Conservation (phyloP, 2,329 filamentous ascomycete genomes). For the Fusarium temperatum region DNA sequence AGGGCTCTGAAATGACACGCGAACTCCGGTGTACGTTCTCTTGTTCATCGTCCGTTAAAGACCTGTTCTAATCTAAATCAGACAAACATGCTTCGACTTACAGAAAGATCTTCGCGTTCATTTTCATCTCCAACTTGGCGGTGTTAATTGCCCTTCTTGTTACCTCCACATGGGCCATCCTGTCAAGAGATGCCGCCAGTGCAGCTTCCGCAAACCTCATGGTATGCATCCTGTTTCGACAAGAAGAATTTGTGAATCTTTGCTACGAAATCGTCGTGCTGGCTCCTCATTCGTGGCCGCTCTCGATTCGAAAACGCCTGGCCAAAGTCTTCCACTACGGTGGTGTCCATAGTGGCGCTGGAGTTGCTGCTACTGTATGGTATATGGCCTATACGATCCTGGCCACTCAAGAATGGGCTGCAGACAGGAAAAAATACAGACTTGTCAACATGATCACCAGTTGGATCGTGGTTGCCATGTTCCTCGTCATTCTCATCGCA, state of each 20-base stretch:
- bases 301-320: background rate
- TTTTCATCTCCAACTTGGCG: background rate
- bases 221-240: constrained; percentile 13
- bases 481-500: constrained; percentile 1
- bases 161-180: background rate
- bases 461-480: constrained; percentile 10
- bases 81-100: constrained; percentile 6
- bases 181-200: constrained; percentile 8
- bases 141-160: background rate
- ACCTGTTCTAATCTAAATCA: background rate
- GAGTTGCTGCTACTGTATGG: constrained; percentile 7
- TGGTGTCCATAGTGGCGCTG: constrained; percentile 14
- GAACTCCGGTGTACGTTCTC: background rate
- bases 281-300: constrained; percentile 7
- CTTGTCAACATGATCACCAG: constrained; percentile 12
- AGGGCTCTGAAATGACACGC: background rate
- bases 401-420: constrained; percentile 1
- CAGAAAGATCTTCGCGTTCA: background rate
- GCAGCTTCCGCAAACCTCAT: constrained; percentile 19
- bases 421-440: background rate
- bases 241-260: constrained; percentile 13
- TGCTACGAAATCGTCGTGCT: constrained; percentile 16
- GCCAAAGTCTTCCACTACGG: constrained; percentile 18
- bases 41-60: accelerated
- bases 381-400: constrained; percentile 7